Evolutionary conservation across 768 basidiomycete species (phyloP).

Genomic region (Dacryopinax primogenitus): DNA sequence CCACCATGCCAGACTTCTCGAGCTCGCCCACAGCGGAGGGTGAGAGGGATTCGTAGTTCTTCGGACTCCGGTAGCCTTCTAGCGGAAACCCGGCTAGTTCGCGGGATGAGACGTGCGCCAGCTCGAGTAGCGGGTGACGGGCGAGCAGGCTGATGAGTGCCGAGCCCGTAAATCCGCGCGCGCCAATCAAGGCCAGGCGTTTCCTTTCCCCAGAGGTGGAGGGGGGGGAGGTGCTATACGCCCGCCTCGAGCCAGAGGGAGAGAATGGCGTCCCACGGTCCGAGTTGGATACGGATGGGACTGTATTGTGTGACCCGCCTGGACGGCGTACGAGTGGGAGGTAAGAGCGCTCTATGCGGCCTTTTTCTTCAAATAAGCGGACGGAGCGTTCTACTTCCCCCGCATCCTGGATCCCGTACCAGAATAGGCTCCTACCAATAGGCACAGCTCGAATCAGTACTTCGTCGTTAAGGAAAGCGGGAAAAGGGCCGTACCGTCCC

Average conservation of each 20-base stretch:
- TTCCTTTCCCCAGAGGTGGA: no score
- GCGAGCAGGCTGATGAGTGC: constrained; percentile 79
- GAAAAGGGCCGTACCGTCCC: constrained; percentile 30
- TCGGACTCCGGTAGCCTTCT: constrained; percentile 58
- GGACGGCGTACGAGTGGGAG: constrained; percentile 48
- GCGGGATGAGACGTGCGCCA: constrained; percentile 93
- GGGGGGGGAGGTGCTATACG: constrained; percentile 57
- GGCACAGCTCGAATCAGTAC: neutral
- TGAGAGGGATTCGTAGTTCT: constrained; percentile 73
- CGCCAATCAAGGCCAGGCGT: constrained; percentile 87
- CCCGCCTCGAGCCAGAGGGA: constrained; percentile 22
- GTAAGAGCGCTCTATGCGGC: constrained; percentile 76
- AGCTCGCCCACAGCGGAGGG: constrained; percentile 67
- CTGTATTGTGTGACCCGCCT: constrained; percentile 22
- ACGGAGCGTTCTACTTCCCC: constrained; percentile 82
- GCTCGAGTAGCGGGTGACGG: constrained; percentile 71
- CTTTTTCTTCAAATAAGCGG: constrained; percentile 44
- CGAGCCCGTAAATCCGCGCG: constrained; percentile 90
- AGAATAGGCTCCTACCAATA: constrained; percentile 64
- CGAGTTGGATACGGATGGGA: constrained; percentile 48
- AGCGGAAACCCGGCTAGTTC: constrained; percentile 76
- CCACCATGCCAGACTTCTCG: constrained; percentile 81
- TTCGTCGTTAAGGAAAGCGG: neutral
- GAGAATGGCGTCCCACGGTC: constrained; percentile 26
- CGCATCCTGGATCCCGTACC: constrained; percentile 90